Conservation (phyloP, 371 early-diverging fungal species). For the Rhizomucor pusillus region DNA sequence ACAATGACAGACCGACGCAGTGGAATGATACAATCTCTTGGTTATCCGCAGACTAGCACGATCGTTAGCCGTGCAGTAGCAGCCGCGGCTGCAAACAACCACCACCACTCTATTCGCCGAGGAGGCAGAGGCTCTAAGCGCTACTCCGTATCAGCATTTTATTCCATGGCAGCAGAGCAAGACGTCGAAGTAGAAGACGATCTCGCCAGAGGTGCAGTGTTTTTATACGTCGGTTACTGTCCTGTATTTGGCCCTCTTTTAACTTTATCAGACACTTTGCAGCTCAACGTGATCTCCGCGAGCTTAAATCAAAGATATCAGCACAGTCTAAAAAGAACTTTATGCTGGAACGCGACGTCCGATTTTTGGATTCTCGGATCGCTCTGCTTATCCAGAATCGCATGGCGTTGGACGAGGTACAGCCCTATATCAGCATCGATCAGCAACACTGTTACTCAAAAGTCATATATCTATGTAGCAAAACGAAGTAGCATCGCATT, state of each 20-base stretch:
- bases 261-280: slow-evolving; percentile 1
- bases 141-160: slow-evolving; percentile 86
- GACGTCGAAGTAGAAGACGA: slow-evolving; percentile 94
- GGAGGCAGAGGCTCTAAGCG: slow-evolving; percentile 50
- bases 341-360: slow-evolving; percentile 90
- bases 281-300: slow-evolving; percentile 84
- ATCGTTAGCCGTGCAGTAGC: slow-evolving; percentile 45
- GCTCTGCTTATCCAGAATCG: slow-evolving; percentile 91
- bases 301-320: slow-evolving; percentile 87
- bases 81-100: slow-evolving; percentile 47
- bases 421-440: not conserved
- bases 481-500: slow-evolving; percentile 74
- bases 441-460: not conserved
- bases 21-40: slow-evolving; percentile 41
- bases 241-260: not conserved
- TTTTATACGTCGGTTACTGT: slow-evolving; percentile 1
- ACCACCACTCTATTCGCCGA: slow-evolving; percentile 35
- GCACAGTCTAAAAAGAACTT: slow-evolving; percentile 94
- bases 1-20: slow-evolving; percentile 42
- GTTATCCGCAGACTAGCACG: slow-evolving; percentile 32
- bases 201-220: slow-evolving; percentile 57
- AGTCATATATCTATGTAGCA: slow-evolving; percentile 46
- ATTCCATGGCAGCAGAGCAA: slow-evolving; percentile 93
- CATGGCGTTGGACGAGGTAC: slow-evolving; percentile 84
- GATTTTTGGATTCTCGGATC: slow-evolving; percentile 92